Base-by-base conservation (phyloP, 768 basidiomycete genomes). In the Rubroboletus pulcherrimus region DNA sequence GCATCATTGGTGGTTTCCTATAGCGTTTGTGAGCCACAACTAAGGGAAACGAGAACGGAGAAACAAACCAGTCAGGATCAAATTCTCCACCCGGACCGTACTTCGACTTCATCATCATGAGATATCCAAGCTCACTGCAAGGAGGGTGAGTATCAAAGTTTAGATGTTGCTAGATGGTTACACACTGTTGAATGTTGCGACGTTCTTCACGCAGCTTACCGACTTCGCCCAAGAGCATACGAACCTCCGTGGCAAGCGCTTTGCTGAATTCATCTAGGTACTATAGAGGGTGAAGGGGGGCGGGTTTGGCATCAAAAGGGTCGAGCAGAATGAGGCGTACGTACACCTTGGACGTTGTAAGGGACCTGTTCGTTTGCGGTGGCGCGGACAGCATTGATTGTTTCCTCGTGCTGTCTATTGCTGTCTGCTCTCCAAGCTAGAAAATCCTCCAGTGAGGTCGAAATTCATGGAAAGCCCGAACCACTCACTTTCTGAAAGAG, bases 231-330 rank as follows among this genome's bases (percentile, higher is more conserved):
- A 93, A 79, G 14, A 93, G 77, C 80, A 90, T 86, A 31, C 89
- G 84, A 10, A 93, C 91, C 74, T 93, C 91, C 15, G 81, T 77
- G 3, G 91, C 89, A 44, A 93, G 73, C 1, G 91, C 86, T 68
- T 85, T 88, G 70, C 89, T 92, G 73, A 93, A 93, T 54, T 93
- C 89, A 57, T 93, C 87, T 14, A 93, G 79, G 67, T 93, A 93
- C 87, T 91, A 53, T 39, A 26, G 26, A 38, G 3, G 2, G 15
- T 4, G 24, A 7, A 10, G 12, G n/a, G 12, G n/a, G 21, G 21
- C n/a, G 48, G 11, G 26, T 17, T 49, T 15, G 14, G 37, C 10
- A 39, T 30, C 3, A 30, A 29, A 14, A 29, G 15, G 7, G 8
- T 30, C n/a, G 14, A 29, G n/a, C 12, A 39, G 17, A 49, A 30